Percentiles rank a stretch among this genome's conserved stretches.
These are phyloP conservation scores for Puccinia polysora DNA, from an alignment of 1,284 basidiomycete genomes.

Conservation along the genomic window DNA sequence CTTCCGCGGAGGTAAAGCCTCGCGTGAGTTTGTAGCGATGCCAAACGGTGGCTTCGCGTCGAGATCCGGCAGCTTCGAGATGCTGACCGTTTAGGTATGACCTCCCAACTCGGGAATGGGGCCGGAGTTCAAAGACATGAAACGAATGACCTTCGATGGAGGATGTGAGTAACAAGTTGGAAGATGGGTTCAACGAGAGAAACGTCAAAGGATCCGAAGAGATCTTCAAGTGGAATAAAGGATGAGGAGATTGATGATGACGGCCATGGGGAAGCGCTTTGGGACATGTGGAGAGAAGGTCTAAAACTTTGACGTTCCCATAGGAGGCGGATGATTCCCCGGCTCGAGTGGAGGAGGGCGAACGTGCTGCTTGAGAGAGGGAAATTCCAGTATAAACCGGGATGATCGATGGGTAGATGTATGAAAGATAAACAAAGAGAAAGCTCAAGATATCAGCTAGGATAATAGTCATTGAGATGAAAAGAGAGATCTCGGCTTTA, in stretches of 20 bases:
- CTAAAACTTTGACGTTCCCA: slow-evolving; percentile 38
- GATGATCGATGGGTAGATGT: background rate
- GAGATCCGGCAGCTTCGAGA: background rate
- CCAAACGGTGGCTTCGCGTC: slow-evolving; percentile 30
- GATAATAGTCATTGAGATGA: background rate
- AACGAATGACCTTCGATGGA: slow-evolving; percentile 40
- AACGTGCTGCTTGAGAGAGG: slow-evolving; percentile 1
- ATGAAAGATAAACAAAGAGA: background rate
- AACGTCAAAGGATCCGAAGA: slow-evolving; percentile 22
- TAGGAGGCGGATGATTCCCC: background rate
- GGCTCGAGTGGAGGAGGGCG: background rate
- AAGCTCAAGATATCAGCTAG: background rate
- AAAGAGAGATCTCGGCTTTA: background rate
- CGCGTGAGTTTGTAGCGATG: slow-evolving; percentile 40
- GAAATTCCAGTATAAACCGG: no score
- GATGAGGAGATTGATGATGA: slow-evolving; percentile 13
- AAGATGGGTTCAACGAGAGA: slow-evolving; percentile 33
- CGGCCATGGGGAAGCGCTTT: background rate
- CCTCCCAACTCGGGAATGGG: slow-evolving; percentile 13
- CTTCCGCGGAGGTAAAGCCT: slow-evolving; percentile 36
- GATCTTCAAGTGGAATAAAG: slow-evolving; percentile 31
- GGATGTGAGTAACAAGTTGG: slow-evolving; percentile 25
- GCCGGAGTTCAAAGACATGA: slow-evolving; percentile 40
- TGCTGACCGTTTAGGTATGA: slow-evolving; percentile 7
- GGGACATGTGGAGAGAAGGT: background rate